Conservation (phyloP, 129 eudicot species). For the Pulicaria dysenterica region DNA sequence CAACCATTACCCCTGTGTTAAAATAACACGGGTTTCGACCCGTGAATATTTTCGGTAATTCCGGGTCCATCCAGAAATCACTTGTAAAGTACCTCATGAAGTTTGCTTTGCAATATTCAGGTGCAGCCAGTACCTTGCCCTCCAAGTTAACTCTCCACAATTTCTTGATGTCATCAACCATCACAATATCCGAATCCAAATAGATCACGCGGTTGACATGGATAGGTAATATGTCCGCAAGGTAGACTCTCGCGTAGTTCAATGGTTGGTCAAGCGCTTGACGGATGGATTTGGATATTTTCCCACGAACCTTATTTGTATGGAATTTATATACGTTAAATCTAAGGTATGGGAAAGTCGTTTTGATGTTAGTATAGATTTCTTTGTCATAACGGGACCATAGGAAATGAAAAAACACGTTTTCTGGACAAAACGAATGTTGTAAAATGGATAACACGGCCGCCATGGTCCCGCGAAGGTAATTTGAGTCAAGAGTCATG, state of each 20-base stretch:
- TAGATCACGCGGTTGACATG: conserved; percentile 46
- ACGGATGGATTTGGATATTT: conserved; percentile 49
- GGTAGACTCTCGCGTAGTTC: conserved; percentile 52
- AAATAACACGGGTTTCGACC: conserved; percentile 50
- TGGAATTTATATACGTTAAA: conserved; percentile 42
- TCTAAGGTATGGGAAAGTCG: conserved; percentile 44
- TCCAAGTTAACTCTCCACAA: conserved; percentile 53
- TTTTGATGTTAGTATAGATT: conserved; percentile 32
- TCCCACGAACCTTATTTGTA: conserved; percentile 42
- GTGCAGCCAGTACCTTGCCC: conserved; percentile 49
- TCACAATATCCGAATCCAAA: conserved; percentile 52
- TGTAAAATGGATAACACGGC: conserved; percentile 53
- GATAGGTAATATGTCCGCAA: conserved; percentile 42
- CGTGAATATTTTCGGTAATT: conserved; percentile 30
- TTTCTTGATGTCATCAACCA: conserved; percentile 54
- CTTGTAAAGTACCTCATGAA: conserved; percentile 49
- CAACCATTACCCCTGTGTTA: conserved; percentile 57
- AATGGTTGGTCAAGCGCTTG: conserved; percentile 58
- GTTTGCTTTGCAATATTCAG: conserved; percentile 55
- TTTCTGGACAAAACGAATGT: conserved; percentile 59
- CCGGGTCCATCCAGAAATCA: conserved; percentile 46
- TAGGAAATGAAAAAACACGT: conserved; percentile 47
- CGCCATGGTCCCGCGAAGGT: conserved; percentile 55
- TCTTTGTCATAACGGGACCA: conserved; percentile 39
- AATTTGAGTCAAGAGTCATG: conserved; percentile 56